Conservation (phyloP, 1,284 basidiomycete genomes). For the Pholiota adiposa region DNA sequence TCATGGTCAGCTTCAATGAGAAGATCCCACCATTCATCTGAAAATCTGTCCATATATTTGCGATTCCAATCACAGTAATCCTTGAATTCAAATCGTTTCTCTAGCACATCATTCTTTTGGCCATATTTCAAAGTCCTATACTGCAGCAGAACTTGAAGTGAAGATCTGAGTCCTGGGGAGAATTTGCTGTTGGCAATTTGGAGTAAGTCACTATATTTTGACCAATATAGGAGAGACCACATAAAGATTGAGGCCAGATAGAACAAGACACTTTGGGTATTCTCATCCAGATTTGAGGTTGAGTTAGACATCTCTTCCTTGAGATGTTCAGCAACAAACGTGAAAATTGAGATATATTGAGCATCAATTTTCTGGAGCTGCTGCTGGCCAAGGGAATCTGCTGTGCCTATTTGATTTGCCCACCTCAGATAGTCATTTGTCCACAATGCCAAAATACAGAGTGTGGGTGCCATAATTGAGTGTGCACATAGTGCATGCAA, state of each 20-base stretch:
- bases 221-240: not conserved
- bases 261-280: not conserved
- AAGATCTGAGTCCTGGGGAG: too few species aligned
- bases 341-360: not conserved
- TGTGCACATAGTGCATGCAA: not conserved
- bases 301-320: not conserved
- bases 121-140: not conserved
- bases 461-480: not conserved
- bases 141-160: not conserved
- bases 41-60: not conserved
- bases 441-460: not conserved
- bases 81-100: not conserved
- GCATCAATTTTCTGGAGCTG: not conserved
- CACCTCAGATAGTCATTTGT: not conserved
- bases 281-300: not conserved
- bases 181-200: not conserved
- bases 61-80: not conserved
- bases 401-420: not conserved
- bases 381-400: not conserved
- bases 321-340: not conserved
- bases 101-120: not conserved
- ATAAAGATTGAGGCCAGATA: not conserved
- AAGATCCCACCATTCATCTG: not conserved
- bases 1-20: too few species aligned
- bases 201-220: not conserved